Evolutionary conservation across 495 filamentous ascomycete genomes (phyloP).

Genomic region (Penicillium steckii): DNA sequence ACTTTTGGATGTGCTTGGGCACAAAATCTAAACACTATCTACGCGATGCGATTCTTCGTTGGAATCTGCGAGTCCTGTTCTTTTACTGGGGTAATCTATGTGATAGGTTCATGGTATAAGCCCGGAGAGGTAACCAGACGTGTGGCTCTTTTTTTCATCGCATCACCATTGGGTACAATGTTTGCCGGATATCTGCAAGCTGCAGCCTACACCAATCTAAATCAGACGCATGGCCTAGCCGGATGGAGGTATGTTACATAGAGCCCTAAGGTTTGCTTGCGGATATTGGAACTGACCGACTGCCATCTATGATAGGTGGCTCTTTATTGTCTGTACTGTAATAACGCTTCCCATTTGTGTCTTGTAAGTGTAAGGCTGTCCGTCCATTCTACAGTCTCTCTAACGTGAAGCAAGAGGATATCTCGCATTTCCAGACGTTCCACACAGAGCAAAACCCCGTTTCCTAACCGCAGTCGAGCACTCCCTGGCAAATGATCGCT

Average conservation of each 20-base stretch:
- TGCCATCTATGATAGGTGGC: conserved; percentile 23
- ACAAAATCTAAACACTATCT: conserved; percentile 14
- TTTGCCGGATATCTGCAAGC: conserved; percentile 31
- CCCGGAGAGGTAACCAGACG: conserved; percentile 25
- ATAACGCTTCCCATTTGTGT: conserved; percentile 28
- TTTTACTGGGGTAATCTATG: conserved; percentile 17
- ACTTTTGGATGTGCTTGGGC: conserved; percentile 19
- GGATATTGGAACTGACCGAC: no score
- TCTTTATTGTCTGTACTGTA: conserved; percentile 26
- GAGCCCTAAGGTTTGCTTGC: neutral
- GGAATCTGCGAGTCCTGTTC: conserved; percentile 19
- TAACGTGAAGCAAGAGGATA: no score
- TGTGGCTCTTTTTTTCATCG: conserved; percentile 25
- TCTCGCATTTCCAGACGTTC: neutral
- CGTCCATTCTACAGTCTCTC: no score
- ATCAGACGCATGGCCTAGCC: conserved; percentile 18
- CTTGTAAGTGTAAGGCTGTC: no score
- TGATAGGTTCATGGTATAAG: conserved; percentile 31
- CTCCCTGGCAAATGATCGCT: conserved; percentile 24
- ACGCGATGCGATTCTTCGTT: conserved; percentile 19
- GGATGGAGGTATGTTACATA: conserved; percentile 23
- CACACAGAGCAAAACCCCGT: conserved; percentile 20
- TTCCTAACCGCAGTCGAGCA: conserved; percentile 25
- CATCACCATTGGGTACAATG: conserved; percentile 24
- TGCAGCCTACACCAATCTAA: conserved; percentile 26